A percentile compares a stretch with the other conserved stretches of the same genome.
Conservation (phyloP, 2,329 filamentous ascomycete species). For the Sporothrix brunneoviolacea region DNA sequence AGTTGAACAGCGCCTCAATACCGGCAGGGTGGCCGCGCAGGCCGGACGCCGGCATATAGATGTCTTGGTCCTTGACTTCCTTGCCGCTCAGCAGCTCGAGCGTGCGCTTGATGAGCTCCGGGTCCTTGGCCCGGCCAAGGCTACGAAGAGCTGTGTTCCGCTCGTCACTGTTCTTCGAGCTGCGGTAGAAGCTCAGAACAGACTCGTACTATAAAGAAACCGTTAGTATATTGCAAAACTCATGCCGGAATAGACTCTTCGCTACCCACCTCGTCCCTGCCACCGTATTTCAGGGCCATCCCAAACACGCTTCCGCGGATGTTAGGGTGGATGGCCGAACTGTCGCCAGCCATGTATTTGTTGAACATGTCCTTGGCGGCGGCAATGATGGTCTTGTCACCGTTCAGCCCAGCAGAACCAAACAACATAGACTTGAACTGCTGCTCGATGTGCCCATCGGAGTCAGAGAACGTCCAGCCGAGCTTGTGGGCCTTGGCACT, state of each 20-base stretch:
- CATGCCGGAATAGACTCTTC: neutral
- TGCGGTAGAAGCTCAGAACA: conserved; percentile 67
- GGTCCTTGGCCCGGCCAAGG: conserved; percentile 70
- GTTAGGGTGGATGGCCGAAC: conserved; percentile 81
- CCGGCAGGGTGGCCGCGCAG: conserved; percentile 72
- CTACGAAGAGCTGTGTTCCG: conserved; percentile 84
- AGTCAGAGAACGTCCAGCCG: conserved; percentile 80
- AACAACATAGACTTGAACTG: conserved; percentile 94
- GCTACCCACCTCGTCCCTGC: conserved; percentile 63
- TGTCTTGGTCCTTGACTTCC: conserved; percentile 88
- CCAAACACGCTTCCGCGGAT: conserved; percentile 80
- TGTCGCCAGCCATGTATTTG: conserved; percentile 74
- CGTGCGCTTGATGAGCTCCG: conserved; percentile 74
- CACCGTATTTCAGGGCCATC: conserved; percentile 77
- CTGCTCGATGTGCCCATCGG: conserved; percentile 82
- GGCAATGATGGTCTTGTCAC: conserved; percentile 69
- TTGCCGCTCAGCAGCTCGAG: conserved; percentile 67
- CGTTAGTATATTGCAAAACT: neutral
- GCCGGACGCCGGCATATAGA: conserved; percentile 80
- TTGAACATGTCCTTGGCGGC: conserved; percentile 86
- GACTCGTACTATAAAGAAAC: conserved; percentile 56
- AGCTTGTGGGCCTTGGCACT: conserved; percentile 75
- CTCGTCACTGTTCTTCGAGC: conserved; percentile 73
- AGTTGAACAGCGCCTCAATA: conserved; percentile 72
- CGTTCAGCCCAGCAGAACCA: conserved; percentile 70